phyloP scores from a whole-genome alignment of 176 grass and related monocot species.

The bread wheat (Triticum aestivum) region DNA sequence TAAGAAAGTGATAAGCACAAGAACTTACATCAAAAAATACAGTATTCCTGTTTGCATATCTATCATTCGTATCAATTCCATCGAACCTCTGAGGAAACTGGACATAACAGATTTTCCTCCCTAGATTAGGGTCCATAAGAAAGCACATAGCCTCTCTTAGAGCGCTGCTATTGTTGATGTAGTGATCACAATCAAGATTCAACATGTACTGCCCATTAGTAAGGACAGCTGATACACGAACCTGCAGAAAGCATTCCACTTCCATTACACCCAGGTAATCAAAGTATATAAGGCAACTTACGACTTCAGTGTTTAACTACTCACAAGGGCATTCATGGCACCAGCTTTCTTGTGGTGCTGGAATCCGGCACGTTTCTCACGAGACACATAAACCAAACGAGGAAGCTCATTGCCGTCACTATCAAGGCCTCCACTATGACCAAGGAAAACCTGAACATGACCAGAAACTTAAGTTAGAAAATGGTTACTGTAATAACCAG shows the following conservation, averaged over 20 bases:
- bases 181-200: constrained; percentile 99
- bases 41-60: constrained; percentile 96
- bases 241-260: constrained; percentile 46
- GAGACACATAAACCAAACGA: constrained; percentile 97
- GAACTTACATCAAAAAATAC: constrained; percentile 98
- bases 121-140: constrained; percentile 99
- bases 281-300: constrained; percentile 22
- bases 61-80: constrained; percentile 92
- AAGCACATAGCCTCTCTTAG: constrained; percentile 97
- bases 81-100: constrained; percentile 98
- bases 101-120: constrained; percentile 86
- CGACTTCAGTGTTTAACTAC: constrained; percentile 35
- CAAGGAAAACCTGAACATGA: constrained; percentile 84
- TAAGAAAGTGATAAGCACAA: not conserved
- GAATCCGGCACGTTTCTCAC: constrained; percentile 98
- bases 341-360: constrained; percentile 99
- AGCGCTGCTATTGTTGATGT: constrained; percentile 98
- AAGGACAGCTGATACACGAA: constrained; percentile 97
- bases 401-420: constrained; percentile 86
- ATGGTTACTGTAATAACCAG: not conserved
- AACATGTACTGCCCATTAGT: constrained; percentile 95
- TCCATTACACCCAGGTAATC: constrained; percentile 29
- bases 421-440: constrained; percentile 96
- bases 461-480: constrained; percentile 25
- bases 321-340: constrained; percentile 99